Evolutionary conservation across 805 yeast species (phyloP), one percentile per base, ranked within the genome.

Genomic region (Suhomyces prunicola): DNA sequence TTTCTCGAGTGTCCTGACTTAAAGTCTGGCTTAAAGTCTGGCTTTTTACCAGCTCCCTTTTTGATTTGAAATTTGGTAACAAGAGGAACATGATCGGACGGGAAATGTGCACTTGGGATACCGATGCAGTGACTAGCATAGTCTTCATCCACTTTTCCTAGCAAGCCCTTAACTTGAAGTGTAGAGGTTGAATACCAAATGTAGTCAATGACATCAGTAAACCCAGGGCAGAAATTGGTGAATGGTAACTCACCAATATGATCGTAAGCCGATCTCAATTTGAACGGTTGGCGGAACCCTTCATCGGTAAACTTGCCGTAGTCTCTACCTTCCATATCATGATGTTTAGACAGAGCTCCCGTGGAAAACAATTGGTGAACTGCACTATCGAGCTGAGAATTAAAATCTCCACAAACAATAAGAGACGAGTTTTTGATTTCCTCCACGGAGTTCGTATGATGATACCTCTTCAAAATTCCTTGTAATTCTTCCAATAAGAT

Each of bases 51-150:
- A 17, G 65, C 66, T 47, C 67, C 61, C 61, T 82, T 84, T 63
- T 81, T 83, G 64, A 91, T 82, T 62, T 85, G 89, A 63, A 93
- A 86, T 67, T 86, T 84, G 17, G 92, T 79, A 52, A 90, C 81
- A 56, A 93, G 74, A n/a, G 97, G 92, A 62, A 93, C 82, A 72
- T 93, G 98, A 70, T 93, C 98, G 47, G 96, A 89, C 23, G 98
- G 97, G 74, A 87, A 88, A 67, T 91, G 89, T 22, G 91, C 90
- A 65, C 90, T 90, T 19, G 99, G 99, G 70, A 94, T 85, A 6
- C 98, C 99, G 66, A 94, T 87, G 56, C 84, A 84, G 59, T 85
- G 85, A 52, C 81, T 74, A 46, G 86, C 78, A 67, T 94, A 94
- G 3, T 87, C 88, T 46, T 78, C 78, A 67, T 93, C 97, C 44